A percentile compares a stretch with the other conserved stretches of the same genome.
These are phyloP conservation scores for Tetragonia tetragonoides DNA, from an alignment of 148 eudicot species.

Conservation along the genomic window DNA sequence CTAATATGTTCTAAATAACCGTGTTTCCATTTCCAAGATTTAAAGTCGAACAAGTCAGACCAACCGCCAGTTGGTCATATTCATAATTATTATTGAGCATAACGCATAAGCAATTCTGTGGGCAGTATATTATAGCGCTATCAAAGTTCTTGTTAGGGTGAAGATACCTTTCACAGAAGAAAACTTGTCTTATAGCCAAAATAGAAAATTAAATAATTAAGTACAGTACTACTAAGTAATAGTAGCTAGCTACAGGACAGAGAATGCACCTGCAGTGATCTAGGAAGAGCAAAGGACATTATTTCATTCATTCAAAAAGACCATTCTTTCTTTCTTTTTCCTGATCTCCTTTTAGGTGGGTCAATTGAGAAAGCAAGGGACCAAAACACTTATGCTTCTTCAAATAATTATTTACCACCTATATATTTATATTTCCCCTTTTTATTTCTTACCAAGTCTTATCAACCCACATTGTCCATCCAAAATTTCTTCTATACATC, in stretches of 20 bases:
- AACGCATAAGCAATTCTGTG: slow-evolving; percentile 3
- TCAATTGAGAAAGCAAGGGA: slow-evolving; percentile 33
- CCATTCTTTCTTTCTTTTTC: background rate
- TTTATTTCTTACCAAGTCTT: slow-evolving; percentile 22
- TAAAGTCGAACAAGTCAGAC: no score
- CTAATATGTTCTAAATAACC: no score
- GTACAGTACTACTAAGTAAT: no score
- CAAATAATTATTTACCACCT: background rate
- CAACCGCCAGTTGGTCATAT: no score
- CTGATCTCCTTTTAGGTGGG: slow-evolving; percentile 1
- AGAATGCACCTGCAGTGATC: slow-evolving; percentile 9
- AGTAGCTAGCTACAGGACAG: background rate
- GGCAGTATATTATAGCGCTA: slow-evolving; percentile 1
- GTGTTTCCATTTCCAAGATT: no score
- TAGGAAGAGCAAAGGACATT: slow-evolving; percentile 8
- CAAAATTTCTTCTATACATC: background rate
- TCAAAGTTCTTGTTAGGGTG: slow-evolving; percentile 10
- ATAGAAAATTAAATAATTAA: slow-evolving; percentile 9
- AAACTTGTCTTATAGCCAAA: slow-evolving; percentile 12
- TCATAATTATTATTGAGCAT: no score
- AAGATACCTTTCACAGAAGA: slow-evolving; percentile 17
- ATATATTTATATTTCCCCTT: background rate
- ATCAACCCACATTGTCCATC: slow-evolving; percentile 25
- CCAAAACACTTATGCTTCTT: slow-evolving; percentile 26
- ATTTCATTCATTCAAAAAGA: slow-evolving; percentile 9